Evolutionary conservation across 2,329 filamentous ascomycete genomes (phyloP), one percentile per base, ranked within the genome.

Genomic region (Aspergillus piperis): DNA sequence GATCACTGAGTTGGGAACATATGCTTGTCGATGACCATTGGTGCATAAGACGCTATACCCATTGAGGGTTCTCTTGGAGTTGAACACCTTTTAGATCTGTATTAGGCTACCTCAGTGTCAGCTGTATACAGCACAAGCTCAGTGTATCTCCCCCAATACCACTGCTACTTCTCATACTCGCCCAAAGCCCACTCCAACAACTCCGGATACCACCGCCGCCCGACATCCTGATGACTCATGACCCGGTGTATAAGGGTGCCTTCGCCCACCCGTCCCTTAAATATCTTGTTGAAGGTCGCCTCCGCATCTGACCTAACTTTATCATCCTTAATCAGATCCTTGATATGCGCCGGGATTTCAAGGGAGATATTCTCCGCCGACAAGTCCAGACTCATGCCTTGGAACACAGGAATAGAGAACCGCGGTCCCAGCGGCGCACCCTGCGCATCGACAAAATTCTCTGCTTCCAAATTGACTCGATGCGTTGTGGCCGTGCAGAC

Each of bases 141-240:
- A 1, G 6, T 11, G 1, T 36, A 6, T 32, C 11, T 27, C 8
- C 7, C 2, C 1, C 25, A 27, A 27, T 27, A 8, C 25, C 25
- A 8, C 25, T 8, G 25, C 25, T 62, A 21, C 38, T 60, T 58
- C 30, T 62, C 61, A 50, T 65, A 64, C 56, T 68, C 71, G 25
- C 69, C 65, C 39, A 75, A 56, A 1, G 73, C 73, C 59, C 65
- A 64, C 2, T 64, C 65, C 49, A 76, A 61, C 8, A 75, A 53
- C 32, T 74, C 71, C 2, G 74, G 74, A 67, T 76, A 76, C 73
- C 73, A 76, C 60, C 73, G 62, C 15, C 69, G 61, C 2, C 71
- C 74, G 4, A 76, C 74, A 64, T 76, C 74, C 39, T 75, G 74
- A 48, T 76, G 74, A 42, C 74, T 76, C 6, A 72, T 76, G 8